These are phyloP conservation scores for Ceratobasidium sp. DNA, from an alignment of 1,284 basidiomycete species.

Conservation along the genomic window DNA sequence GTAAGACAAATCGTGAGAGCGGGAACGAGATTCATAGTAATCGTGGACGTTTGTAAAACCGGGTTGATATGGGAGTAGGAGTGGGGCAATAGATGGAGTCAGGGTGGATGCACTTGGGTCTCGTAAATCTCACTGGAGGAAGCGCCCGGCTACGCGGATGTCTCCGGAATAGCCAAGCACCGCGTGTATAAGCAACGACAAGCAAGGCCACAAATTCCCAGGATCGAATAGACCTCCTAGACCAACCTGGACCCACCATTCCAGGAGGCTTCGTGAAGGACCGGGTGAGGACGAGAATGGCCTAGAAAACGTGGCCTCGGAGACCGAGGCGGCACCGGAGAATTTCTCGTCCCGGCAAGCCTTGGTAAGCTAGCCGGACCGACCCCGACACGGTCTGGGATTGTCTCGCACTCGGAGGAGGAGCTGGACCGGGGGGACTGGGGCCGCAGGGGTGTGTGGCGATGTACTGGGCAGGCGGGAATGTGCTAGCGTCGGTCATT, in stretches of 20 bases:
- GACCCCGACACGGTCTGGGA: slow-evolving; percentile 9
- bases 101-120: too few relatives aligned
- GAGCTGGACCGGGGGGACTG: slow-evolving; percentile 8
- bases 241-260: slow-evolving; percentile 7
- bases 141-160: slow-evolving; percentile 7
- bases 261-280: neutral
- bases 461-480: slow-evolving; percentile 3
- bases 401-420: slow-evolving; percentile 29
- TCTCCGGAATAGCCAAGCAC: slow-evolving; percentile 6
- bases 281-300: neutral
- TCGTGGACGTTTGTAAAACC: neutral
- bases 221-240: slow-evolving; percentile 14
- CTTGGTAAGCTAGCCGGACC: slow-evolving; percentile 11
- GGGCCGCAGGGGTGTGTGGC: neutral
- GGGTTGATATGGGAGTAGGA: too few relatives aligned
- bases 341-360: slow-evolving; percentile 1
- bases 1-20: neutral
- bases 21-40: neutral
- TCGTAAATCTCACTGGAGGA: neutral
- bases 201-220: slow-evolving; percentile 25
- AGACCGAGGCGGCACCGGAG: slow-evolving; percentile 13
- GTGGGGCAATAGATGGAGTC: too few relatives aligned
- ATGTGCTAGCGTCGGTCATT: neutral
- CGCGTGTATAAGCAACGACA: slow-evolving; percentile 13
- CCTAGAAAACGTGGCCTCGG: slow-evolving; percentile 4